Evolutionary conservation across 306 rosid genomes (phyloP).

Genomic region (Macrotyloma uniflorum): DNA sequence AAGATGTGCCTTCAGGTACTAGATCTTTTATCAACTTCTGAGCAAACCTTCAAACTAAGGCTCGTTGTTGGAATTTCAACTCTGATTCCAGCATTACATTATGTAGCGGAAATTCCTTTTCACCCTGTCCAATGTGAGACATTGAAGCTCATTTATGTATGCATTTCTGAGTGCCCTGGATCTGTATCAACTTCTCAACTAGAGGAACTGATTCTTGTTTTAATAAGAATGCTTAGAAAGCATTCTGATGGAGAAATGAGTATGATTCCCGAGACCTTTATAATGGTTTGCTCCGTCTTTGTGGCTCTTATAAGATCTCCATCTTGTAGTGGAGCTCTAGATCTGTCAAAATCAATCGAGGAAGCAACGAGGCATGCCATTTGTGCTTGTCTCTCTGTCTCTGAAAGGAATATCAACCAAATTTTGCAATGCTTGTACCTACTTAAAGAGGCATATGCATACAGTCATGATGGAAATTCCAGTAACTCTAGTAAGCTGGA

Average conservation of each 20-base stretch:
- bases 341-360: conserved; percentile 54
- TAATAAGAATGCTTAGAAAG: conserved; percentile 68
- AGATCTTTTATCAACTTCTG: conserved; percentile 73
- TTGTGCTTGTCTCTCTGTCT: conserved; percentile 62
- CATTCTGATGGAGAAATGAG: conserved; percentile 76
- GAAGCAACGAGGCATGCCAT: conserved; percentile 66
- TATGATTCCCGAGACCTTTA: conserved; percentile 77
- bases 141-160: conserved; percentile 67
- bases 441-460: conserved; percentile 76
- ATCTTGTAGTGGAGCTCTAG: conserved; percentile 55
- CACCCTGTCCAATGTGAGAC: conserved; percentile 84
- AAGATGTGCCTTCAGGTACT: conserved; percentile 80
- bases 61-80: conserved; percentile 86
- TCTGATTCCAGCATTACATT: conserved; percentile 72
- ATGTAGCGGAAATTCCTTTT: conserved; percentile 85
- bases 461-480: conserved; percentile 58
- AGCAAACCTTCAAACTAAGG: conserved; percentile 73
- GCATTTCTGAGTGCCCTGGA: conserved; percentile 88
- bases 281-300: conserved; percentile 64
- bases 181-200: conserved; percentile 66
- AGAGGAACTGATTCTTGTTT: conserved; percentile 62
- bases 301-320: conserved; percentile 71
- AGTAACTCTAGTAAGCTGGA: conserved; percentile 45
- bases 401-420: conserved; percentile 57
- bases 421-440: conserved; percentile 73